A percentile compares a stretch with the other conserved stretches of the same genome.
Conservation (phyloP, 225 moss, liverwort and hornwort species). For the Anthoceros angustus region DNA sequence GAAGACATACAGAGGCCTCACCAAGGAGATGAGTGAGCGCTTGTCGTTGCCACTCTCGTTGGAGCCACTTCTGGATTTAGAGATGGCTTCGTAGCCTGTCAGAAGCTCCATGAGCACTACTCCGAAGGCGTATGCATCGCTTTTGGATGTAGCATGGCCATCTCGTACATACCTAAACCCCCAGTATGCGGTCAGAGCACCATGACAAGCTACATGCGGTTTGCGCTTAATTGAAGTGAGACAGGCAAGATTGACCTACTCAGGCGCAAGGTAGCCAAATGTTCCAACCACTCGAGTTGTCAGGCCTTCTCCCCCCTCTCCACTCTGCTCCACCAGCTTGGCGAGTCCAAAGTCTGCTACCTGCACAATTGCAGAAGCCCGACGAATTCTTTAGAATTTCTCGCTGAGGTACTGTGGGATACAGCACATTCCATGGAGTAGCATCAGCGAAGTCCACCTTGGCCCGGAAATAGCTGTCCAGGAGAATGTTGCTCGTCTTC, state of each 20-base stretch:
- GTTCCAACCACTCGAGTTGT: conserved; percentile 5
- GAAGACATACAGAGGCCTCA: background rate
- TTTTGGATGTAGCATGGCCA: conserved; percentile 16
- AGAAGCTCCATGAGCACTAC: conserved; percentile 22
- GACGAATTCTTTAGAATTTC: background rate
- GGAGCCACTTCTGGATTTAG: background rate
- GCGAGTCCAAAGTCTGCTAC: conserved; percentile 26
- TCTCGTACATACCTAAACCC: conserved; percentile 10
- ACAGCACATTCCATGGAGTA: background rate
- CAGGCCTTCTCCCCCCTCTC: background rate
- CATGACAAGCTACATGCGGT: background rate
- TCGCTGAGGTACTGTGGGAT: background rate
- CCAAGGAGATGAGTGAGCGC: conserved; percentile 14
- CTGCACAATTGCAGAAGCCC: conserved; percentile 6
- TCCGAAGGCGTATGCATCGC: conserved; percentile 23
- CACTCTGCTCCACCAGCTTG: conserved; percentile 15
- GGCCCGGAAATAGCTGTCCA: conserved; percentile 18
- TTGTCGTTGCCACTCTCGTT: background rate
- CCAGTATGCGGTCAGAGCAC: background rate
- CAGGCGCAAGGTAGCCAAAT: conserved; percentile 25
- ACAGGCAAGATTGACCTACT: conserved; percentile 10
- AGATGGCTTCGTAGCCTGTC: conserved; percentile 14
- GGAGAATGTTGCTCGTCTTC: conserved; percentile 21
- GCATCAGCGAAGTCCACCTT: conserved; percentile 11
- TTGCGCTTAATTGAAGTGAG: background rate